Percentiles rank a stretch among this genome's conserved stretches.
Evolutionary conservation across 1,284 basidiomycete genomes (phyloP).

Genomic region (Stygiomarasmius scandens): DNA sequence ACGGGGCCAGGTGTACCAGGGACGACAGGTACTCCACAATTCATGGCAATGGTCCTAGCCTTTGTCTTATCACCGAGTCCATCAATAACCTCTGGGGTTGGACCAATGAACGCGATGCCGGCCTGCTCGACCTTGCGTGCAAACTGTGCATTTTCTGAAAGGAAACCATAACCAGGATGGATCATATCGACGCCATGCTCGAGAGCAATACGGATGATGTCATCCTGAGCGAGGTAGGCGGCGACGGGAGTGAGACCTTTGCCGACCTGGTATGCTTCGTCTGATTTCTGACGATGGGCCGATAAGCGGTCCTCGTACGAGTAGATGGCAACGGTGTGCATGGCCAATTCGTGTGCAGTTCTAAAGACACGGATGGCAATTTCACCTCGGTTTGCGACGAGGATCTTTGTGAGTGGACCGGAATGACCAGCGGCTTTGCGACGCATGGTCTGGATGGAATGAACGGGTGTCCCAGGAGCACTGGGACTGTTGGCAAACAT

Average conservation of each 20-base stretch:
- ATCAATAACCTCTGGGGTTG: constrained; percentile 96
- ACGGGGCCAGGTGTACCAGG: constrained; percentile 98
- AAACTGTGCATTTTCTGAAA: constrained; percentile 96
- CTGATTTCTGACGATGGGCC: constrained; percentile 98
- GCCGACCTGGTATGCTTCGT: constrained; percentile 98
- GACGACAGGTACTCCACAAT: constrained; percentile 92
- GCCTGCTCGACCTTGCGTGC: constrained; percentile 97
- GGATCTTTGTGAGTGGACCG: constrained; percentile 90
- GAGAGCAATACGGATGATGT: constrained; percentile 93
- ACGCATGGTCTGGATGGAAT: constrained; percentile 89
- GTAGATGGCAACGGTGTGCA: constrained; percentile 99
- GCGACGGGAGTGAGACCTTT: constrained; percentile 94
- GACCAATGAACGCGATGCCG: constrained; percentile 96
- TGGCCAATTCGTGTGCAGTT: constrained; percentile 97
- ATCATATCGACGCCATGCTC: constrained; percentile 99
- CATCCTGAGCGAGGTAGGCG: constrained; percentile 96
- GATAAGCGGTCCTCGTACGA: constrained; percentile 96
- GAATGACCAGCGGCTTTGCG: constrained; percentile 90
- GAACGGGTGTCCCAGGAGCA: constrained; percentile 78
- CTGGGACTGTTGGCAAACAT: constrained; percentile 75
- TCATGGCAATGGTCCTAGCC: constrained; percentile 84
- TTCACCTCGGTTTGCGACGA: constrained; percentile 97
- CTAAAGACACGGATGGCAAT: constrained; percentile 99
- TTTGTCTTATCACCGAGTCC: constrained; percentile 99
- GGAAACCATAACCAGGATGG: constrained; percentile 98